Percentiles rank a stretch among this genome's conserved stretches.
Conservation (phyloP, 2,329 filamentous ascomycete genomes). For the Emergomyces africanus region DNA sequence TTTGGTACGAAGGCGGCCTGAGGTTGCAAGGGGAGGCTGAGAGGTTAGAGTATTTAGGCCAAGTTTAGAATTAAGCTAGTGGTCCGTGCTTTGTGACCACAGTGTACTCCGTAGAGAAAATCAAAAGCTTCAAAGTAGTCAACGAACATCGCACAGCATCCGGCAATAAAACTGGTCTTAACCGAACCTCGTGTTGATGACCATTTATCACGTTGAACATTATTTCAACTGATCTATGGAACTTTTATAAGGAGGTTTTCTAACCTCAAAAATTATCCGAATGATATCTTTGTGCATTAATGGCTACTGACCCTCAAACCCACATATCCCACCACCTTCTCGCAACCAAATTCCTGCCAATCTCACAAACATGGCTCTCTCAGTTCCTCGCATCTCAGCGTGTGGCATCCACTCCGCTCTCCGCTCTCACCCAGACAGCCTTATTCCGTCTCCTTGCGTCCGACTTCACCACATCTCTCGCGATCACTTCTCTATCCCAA, state of each 20-base stretch:
- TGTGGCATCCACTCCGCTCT: constrained; percentile 45
- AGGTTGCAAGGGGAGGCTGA: too few relatives aligned
- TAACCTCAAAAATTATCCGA: neutral
- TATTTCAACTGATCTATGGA: neutral
- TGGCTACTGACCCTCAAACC: constrained; percentile 6
- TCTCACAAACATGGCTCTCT: constrained; percentile 49
- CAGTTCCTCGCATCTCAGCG: constrained; percentile 46
- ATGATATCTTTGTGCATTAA: neutral
- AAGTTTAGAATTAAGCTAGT: constrained; percentile 2
- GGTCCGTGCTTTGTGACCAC: neutral
- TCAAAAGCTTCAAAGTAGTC: too few relatives aligned
- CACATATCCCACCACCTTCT: constrained; percentile 42
- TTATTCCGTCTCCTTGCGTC: constrained; percentile 66
- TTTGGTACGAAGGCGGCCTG: too few relatives aligned
- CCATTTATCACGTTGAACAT: neutral
- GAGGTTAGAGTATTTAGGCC: neutral
- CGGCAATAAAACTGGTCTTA: too few relatives aligned
- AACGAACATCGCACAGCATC: too few relatives aligned
- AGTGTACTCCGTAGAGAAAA: too few relatives aligned
- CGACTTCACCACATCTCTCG: constrained; percentile 55
- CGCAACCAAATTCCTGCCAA: constrained; percentile 42
- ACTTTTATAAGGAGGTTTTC: neutral
- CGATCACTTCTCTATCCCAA: constrained; percentile 18
- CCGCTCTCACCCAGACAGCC: constrained; percentile 64
- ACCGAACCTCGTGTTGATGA: neutral